These are phyloP conservation scores for Termitomyces titanicus DNA, from an alignment of 768 basidiomycete genomes.

Conservation along the genomic window DNA sequence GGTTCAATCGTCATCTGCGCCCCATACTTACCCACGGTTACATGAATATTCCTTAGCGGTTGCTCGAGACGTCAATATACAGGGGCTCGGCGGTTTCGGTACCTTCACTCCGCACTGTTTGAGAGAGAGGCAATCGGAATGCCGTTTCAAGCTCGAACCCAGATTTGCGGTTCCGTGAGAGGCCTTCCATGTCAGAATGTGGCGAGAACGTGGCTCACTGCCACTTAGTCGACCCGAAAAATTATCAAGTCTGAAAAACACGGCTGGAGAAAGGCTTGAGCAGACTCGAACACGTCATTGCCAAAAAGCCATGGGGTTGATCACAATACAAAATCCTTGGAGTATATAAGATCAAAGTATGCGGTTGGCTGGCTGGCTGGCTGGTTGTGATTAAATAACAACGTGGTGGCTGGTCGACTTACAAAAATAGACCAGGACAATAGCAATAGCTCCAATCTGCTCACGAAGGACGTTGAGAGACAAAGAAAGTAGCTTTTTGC, in stretches of 20 bases:
- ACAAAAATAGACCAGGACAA: not conserved
- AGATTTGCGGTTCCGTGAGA: not conserved
- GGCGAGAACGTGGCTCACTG: conserved; percentile 4
- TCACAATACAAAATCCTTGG: not conserved
- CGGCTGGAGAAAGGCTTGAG: not conserved
- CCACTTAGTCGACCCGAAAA: not conserved
- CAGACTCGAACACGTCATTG: not conserved
- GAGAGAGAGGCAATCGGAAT: conserved; percentile 2
- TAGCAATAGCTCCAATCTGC: no score
- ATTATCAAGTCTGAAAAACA: not conserved
- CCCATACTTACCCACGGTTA: not conserved
- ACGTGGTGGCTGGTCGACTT: no score
- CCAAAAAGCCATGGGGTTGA: no score
- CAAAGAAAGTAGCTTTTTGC: no score
- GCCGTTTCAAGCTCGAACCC: not conserved
- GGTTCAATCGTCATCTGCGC: not conserved
- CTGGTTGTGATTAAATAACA: no score
- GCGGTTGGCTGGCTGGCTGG: no score
- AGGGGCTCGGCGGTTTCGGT: not conserved
- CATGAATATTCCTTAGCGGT: conserved; percentile 1
- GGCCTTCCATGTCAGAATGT: conserved; percentile 1
- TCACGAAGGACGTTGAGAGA: no score
- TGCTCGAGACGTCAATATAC: not conserved
- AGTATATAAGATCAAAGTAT: no score
- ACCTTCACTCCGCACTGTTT: not conserved